Base-by-base conservation (phyloP, 352 stramenopile genomes). In the Aphanomyces astaci region DNA sequence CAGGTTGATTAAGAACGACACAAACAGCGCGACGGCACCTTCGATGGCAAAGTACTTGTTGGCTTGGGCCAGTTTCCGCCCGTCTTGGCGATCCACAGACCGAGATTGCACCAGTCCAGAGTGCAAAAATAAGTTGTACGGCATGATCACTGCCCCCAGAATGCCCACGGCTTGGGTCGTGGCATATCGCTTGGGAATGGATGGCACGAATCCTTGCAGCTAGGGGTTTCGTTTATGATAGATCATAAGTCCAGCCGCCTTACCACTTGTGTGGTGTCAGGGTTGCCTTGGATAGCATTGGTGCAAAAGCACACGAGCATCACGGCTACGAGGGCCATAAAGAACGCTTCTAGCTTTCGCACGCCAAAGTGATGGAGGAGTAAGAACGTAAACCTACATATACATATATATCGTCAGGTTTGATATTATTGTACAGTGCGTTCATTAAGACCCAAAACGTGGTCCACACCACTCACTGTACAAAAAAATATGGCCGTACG, bases 31-130 rank as follows among this genome's bases (percentile, higher is more conserved):
- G 22, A 95, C 72, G 22, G 81, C 81, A 2, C 92, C 82, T 73
- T 98, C 96, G 56, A 98, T 95, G 0, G 89, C 89, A 71, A 97
- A 98, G 72, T 97, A 98, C 57, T 94, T 92, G 78, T 96, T 97
- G 7, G 90, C 90, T 68, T 97, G 82, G 22, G 69, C 71, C 48
- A 96, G 78, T 49, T 92, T 89, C 36, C 75, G 78, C 4, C 31
- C 52, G 71, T 92, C 79, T 5, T 73, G 65, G 27, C 76, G 81
- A 57, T 92, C 78, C 0, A 94, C 68, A n/a, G 80, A 70, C 1
- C 80, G 64, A 1, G 80, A 80, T 45, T 89, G 89, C 31, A 98
- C 87, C 0, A 97, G 82, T 19, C 86, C 95, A 4, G 89, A 98
- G 73, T 98, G 95, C 33, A 98, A 75, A 70, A 96, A 98, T 17